Conservation (phyloP, 176 grass and related monocot species). For the Poa annua region DNA sequence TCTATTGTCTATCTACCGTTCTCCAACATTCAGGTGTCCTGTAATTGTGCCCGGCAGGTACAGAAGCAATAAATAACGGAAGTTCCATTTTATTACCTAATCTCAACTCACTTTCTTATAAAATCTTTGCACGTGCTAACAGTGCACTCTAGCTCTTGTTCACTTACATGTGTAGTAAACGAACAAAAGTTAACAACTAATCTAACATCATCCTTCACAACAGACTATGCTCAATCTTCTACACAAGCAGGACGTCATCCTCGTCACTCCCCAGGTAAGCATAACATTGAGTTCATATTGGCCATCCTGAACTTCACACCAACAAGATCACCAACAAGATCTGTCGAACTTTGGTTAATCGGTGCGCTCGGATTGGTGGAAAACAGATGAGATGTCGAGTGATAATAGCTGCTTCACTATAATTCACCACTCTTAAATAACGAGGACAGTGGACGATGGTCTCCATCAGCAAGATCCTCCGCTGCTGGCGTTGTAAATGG, state of each 20-base stretch:
- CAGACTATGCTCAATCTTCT: slow-evolving; percentile 9
- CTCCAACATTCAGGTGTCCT: too few species aligned
- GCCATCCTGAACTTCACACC: slow-evolving; percentile 1
- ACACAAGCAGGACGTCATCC: background rate
- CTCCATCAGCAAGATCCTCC: slow-evolving; percentile 13
- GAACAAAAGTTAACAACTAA: background rate
- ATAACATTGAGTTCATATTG: too few species aligned
- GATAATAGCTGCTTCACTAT: background rate
- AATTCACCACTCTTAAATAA: slow-evolving; percentile 18
- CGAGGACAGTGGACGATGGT: background rate
- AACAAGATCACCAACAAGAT: too few species aligned
- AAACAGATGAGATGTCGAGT: background rate
- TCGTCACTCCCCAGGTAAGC: background rate
- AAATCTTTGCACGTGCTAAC: too few species aligned
- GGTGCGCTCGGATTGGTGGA: background rate
- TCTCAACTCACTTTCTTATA: too few species aligned
- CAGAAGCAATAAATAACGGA: too few species aligned
- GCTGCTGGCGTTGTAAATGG: background rate
- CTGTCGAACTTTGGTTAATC: too few species aligned
- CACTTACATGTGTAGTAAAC: too few species aligned
- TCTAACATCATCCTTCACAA: background rate
- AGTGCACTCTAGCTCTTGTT: too few species aligned
- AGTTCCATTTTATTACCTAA: too few species aligned
- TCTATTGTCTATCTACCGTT: too few species aligned
- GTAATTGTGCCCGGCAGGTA: too few species aligned